These are phyloP conservation scores for Agapanthus africanus DNA, from an alignment of 106 monocot genomes.

Conservation along the genomic window DNA sequence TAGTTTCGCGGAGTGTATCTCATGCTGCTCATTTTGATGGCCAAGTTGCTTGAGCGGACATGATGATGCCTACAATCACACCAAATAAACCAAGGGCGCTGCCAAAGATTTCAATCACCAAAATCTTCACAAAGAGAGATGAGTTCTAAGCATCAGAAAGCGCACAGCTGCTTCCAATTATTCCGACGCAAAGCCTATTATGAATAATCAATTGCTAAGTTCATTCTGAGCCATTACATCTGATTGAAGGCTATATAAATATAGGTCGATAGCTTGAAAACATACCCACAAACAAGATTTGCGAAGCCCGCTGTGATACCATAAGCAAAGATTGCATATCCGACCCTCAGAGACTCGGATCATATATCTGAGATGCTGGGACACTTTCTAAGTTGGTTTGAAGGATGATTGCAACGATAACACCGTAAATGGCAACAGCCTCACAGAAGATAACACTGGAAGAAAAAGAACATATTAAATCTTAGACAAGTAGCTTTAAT, in stretches of 20 bases:
- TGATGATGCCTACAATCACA: slow-evolving; percentile 96
- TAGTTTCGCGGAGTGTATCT: neutral
- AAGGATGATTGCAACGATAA: slow-evolving; percentile 88
- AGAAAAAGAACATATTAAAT: neutral
- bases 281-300: slow-evolving; percentile 86
- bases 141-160: slow-evolving; percentile 97
- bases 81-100: slow-evolving; percentile 95
- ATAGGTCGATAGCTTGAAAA: neutral
- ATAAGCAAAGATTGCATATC: slow-evolving; percentile 92
- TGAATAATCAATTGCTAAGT: neutral
- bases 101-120: slow-evolving; percentile 97
- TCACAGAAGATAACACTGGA: slow-evolving; percentile 94
- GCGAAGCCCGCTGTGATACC: slow-evolving; percentile 95
- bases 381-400: slow-evolving; percentile 97
- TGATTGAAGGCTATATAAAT: neutral
- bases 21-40: slow-evolving; percentile 31
- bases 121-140: slow-evolving; percentile 92
- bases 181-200: slow-evolving; percentile 79
- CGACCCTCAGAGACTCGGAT: slow-evolving; percentile 79
- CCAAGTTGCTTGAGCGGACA: slow-evolving; percentile 96
- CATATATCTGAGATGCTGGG: slow-evolving; percentile 50
- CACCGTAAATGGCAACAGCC: slow-evolving; percentile 96
- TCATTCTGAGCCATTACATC: neutral
- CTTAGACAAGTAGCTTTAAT: no score
- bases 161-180: slow-evolving; percentile 97